Evolutionary conservation across 352 stramenopile species (phyloP).

Genomic region (Globisporangium splendens): DNA sequence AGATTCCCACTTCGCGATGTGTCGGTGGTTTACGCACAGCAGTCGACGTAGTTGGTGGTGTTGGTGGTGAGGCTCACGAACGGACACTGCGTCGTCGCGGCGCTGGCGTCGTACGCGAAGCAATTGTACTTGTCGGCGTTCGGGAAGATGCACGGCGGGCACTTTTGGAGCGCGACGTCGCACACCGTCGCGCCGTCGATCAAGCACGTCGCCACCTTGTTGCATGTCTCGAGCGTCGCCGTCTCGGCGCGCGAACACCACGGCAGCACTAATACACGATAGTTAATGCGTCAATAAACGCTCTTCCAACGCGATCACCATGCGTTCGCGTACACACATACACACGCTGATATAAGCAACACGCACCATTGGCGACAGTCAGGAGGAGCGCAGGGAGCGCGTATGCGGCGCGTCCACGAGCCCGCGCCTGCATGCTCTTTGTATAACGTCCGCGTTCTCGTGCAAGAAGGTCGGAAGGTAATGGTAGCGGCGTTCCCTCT

Average conservation of each 20-base stretch:
- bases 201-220: constrained; percentile 7
- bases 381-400: too few species aligned
- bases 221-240: constrained; percentile 8
- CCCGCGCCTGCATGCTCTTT: too few species aligned
- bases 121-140: constrained; percentile 48
- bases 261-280: neutral
- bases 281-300: too few species aligned
- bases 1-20: too few species aligned
- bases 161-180: constrained; percentile 17
- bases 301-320: too few species aligned
- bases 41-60: constrained; percentile 54
- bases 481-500: too few species aligned
- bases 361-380: too few species aligned
- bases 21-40: constrained; percentile 38
- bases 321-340: too few species aligned
- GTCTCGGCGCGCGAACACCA: neutral
- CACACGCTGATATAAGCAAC: too few species aligned
- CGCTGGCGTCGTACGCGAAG: constrained; percentile 59
- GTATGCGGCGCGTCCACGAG: too few species aligned
- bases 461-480: too few species aligned
- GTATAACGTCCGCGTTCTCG: too few species aligned
- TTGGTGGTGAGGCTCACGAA: constrained; percentile 38
- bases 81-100: constrained; percentile 46
- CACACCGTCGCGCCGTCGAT: constrained; percentile 6
- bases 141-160: constrained; percentile 63